A percentile compares a stretch with the other conserved stretches of the same genome.
Conservation (phyloP, 768 basidiomycete genomes). For the Mycena alexandri region DNA sequence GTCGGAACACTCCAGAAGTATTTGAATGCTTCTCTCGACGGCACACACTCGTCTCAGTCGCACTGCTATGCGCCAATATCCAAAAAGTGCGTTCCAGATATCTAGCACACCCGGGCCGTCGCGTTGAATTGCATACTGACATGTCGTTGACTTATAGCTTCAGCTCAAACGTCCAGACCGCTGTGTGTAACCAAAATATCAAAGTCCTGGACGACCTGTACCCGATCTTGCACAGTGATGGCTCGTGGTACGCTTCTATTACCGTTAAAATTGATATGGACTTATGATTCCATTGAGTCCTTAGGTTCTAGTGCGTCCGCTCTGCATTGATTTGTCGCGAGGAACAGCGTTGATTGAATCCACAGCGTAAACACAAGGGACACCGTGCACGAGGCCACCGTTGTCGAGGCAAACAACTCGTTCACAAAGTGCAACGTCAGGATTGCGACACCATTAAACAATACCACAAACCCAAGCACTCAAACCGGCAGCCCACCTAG, state of each 20-base stretch:
- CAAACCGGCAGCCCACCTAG: background rate
- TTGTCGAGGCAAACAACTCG: slow-evolving; percentile 42
- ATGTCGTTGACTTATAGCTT: slow-evolving; percentile 6
- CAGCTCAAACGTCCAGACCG: slow-evolving; percentile 35
- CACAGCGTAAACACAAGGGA: slow-evolving; percentile 42
- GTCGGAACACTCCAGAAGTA: background rate
- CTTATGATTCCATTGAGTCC: background rate
- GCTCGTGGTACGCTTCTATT: slow-evolving; percentile 35
- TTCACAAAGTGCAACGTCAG: slow-evolving; percentile 41
- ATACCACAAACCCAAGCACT: background rate
- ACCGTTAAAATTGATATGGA: background rate
- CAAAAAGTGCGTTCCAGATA: background rate
- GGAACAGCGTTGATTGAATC: background rate
- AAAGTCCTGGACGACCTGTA: slow-evolving; percentile 40
- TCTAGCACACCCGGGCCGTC: background rate
- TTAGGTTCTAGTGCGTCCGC: slow-evolving; percentile 12
- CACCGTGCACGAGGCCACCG: slow-evolving; percentile 35
- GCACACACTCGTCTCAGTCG: background rate
- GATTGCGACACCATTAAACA: background rate
- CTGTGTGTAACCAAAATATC: slow-evolving; percentile 41
- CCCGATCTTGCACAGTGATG: slow-evolving; percentile 34
- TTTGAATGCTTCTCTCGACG: slow-evolving; percentile 9
- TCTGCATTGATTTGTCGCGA: background rate
- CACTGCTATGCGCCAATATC: slow-evolving; percentile 1
- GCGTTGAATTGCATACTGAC: background rate